Base-by-base conservation (phyloP, 306 rosid genomes). In the Quercus parvula region DNA sequence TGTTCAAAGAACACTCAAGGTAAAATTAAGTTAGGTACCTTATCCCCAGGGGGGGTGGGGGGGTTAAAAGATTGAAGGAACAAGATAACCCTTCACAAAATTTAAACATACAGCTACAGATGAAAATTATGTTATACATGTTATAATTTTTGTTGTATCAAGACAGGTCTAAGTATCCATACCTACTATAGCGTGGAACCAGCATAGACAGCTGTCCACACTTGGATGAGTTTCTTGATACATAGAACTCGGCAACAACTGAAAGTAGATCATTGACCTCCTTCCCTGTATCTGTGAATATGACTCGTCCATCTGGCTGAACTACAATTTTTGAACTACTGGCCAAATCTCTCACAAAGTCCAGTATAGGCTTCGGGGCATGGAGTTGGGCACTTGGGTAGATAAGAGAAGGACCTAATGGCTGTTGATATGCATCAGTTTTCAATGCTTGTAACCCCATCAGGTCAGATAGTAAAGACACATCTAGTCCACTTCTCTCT, bases 221-320 rank as follows among this genome's bases (percentile, higher is more conserved):
- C 72, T 33, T 81, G 18, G 22, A 76, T 12, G 88, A 81, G 79
- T 27, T 75, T 71, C 89, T 86, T 62, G 87, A 72, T 30, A 92
- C 58, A 81, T 87, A 85, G 74, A 93, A 91, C 75, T 92, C 90
- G 6, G 94, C 87, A 82, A 92, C 89, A 56, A 83, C 83, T 33
- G 97, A 86, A 77, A 91, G 88, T 63, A 94, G 89, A 87, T 91
- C 91, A 81, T 87, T 89, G 88, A 91, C 85, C 87, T 92, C 92
- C 76, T 84, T 79, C 63, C 84, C 88, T 44, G 88, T 73, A 77
- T 88, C 94, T 74, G 81, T 88, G 79, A 85, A 89, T 52, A 87
- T 70, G 81, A 90, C 86, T 70, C 78, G 91, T 28, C 95, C 99
- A 81, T 92, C 92, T 62, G 90, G 90, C 70, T 79, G 91, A 85